Percentiles rank a stretch among this genome's conserved stretches.
These are phyloP conservation scores for Tolypocladium pustulatum DNA, from an alignment of 2,329 filamentous ascomycete genomes.

Conservation along the genomic window DNA sequence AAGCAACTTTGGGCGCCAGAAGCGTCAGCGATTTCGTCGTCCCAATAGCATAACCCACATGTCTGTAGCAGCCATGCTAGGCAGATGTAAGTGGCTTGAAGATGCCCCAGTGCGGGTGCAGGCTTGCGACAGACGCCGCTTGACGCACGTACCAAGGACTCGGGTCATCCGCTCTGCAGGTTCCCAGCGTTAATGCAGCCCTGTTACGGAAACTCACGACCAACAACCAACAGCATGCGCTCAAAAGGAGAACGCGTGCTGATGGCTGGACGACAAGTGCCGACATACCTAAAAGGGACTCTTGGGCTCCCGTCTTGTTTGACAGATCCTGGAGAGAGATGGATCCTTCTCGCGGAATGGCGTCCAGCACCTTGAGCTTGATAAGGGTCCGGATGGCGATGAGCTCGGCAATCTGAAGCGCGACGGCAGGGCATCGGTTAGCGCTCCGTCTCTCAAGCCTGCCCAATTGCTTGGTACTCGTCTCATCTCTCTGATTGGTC, in stretches of 20 bases:
- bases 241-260: not conserved
- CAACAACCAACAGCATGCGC: not conserved
- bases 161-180: slow-evolving; percentile 16
- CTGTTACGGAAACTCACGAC: not conserved
- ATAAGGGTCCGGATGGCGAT: slow-evolving; percentile 19
- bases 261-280: not conserved
- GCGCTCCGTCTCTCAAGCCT: not conserved
- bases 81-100: not conserved
- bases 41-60: not conserved
- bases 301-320: slow-evolving; percentile 14
- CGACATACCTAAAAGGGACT: slow-evolving; percentile 15
- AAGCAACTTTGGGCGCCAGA: slow-evolving; percentile 10
- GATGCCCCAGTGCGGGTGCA: not conserved
- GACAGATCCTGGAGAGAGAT: slow-evolving; percentile 18
- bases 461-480: not conserved
- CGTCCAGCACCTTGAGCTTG: slow-evolving; percentile 16
- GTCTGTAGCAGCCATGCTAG: not conserved
- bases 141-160: slow-evolving; percentile 10
- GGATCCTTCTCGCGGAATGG: slow-evolving; percentile 14
- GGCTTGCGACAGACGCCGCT: not conserved
- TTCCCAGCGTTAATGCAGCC: not conserved
- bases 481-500: not conserved
- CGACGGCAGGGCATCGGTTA: not conserved
- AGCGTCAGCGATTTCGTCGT: not conserved
- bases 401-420: slow-evolving; percentile 17